A percentile compares a stretch with the other conserved stretches of the same genome.
These are phyloP conservation scores for Nigrograna mackinnonii DNA, from an alignment of 2,329 filamentous ascomycete genomes.

Conservation along the genomic window DNA sequence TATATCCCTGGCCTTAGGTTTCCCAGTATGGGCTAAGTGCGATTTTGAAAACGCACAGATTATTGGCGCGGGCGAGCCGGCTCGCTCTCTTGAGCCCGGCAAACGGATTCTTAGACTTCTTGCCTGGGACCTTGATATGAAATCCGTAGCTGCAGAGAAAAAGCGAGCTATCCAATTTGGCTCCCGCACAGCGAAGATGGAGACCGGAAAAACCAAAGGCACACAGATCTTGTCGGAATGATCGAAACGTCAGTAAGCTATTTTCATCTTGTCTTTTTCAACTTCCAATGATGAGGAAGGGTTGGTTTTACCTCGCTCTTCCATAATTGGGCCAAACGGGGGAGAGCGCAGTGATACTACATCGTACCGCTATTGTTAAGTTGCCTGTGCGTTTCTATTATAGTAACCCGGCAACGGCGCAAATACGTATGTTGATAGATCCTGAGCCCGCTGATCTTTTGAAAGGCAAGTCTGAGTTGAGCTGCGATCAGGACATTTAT, in stretches of 20 bases:
- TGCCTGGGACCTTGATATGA: conserved; percentile 74
- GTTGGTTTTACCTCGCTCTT: conserved; percentile 5
- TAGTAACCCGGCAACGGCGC: conserved; percentile 8
- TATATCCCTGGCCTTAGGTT: conserved; percentile 75
- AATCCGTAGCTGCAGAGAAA: conserved; percentile 76
- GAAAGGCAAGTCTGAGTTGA: conserved; percentile 21
- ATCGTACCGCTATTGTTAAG: conserved; percentile 8
- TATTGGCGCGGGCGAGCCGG: conserved; percentile 20
- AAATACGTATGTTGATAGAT: conserved; percentile 3
- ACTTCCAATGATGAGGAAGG: conserved; percentile 37
- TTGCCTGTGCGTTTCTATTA: conserved; percentile 6
- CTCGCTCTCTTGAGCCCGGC: conserved; percentile 66
- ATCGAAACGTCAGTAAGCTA: conserved; percentile 18
- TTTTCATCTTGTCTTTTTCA: conserved; percentile 6
- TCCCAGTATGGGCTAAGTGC: conserved; percentile 83
- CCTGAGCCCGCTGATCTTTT: conserved; percentile 8
- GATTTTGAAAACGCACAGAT: conserved; percentile 65
- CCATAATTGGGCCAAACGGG: conserved; percentile 20
- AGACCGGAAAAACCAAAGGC: conserved; percentile 52
- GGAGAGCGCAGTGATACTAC: conserved; percentile 24
- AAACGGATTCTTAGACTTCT: conserved; percentile 82
- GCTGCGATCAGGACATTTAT: too few species aligned
- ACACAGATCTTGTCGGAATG: conserved; percentile 45
- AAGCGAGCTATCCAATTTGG: conserved; percentile 76
- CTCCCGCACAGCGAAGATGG: conserved; percentile 46